Evolutionary conservation across 2,329 filamentous ascomycete species (phyloP), one percentile per base, ranked within the genome.

Genomic region (Cercospora janseana): DNA sequence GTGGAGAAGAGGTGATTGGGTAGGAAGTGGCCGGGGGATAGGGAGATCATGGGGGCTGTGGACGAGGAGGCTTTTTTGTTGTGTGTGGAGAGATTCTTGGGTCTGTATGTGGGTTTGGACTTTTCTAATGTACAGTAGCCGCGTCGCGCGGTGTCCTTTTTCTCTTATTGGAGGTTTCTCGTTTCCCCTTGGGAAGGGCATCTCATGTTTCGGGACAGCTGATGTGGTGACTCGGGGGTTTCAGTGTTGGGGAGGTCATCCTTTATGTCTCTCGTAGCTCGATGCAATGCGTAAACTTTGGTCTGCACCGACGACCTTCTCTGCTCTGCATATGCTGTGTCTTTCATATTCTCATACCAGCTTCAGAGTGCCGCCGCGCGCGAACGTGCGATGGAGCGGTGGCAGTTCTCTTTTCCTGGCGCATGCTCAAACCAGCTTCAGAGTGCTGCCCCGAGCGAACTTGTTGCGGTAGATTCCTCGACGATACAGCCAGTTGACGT

Each of bases 401-500:
- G 31, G 24, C 41, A 44, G 41, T 44, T 28, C 16, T 44, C 26
- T 3, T 2, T 13, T 13, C 41, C 41, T 16, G 26, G 26, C 20
- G 0, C 12, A 18, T 44, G 41, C 41, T 31, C 41, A 23, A 29
- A 27, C 8, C n/a, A 44, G 6, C 10, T 28, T n/a, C 41, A 44
- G 13, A n/a, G 12, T 2, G 18, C 40, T 27, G 24, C 41, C 1
- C 13, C 28, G n/a, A n/a, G 3, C 27, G 28, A 29, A 20, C 12
- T 5, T 13, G 23, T 13, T n/a, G 15, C 27, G 4, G 26, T 18
- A 46, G 13, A 43, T 13, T 20, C 31, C 20, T 12, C 23, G 40
- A n/a, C 13, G 23, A 16, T 38, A 40, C 1, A 51, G 12, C 49
- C 41, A 51, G 10, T 51, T 46, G 4, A 46, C 18, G 34, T 42